Evolutionary conservation across 106 monocot species (phyloP), one percentile per base, ranked within the genome.

Genomic region (Iris macrosiphon): DNA sequence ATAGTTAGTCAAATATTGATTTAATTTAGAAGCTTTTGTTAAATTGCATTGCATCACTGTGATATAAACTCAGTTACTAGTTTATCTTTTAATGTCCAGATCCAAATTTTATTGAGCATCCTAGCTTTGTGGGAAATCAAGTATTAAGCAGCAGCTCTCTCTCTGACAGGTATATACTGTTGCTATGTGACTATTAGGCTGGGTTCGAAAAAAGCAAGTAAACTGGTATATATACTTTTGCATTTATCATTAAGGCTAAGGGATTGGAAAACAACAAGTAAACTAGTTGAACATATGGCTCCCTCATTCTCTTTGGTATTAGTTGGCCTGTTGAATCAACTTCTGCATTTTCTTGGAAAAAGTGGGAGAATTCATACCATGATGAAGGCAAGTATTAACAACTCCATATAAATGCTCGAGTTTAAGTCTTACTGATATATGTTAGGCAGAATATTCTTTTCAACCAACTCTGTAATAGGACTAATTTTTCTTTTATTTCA

Each of bases 281-380:
- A 72, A 31, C 45, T 83, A 45, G 59, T 87, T 74, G 87, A 87
- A 64, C 12, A 72, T 19, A 61, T 87, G 76, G 92, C 86, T 29
- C 63, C 66, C 16, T 67, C 77, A 54, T 60, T 79, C 55, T 61
- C 82, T 15, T 64, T 67, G 25, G 13, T 69, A 48, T 92, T 87
- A 40, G 43, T 87, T 59, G 92, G 87, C 25, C 39, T 67, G 38
- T 52, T 79, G 40, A 92, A 87, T 68, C 82, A 87, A 30, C 19
- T 86, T 28, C 28, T 92, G 31, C 73, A 59, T 57, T 82, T 87
- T 62, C 75, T 92, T 71, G 92, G 92, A 27, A 87, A 83, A 73
- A 71, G 64, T 74, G 92, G 92, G 51, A 92, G 71, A 57, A 62
- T 82, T 40, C 87, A 92, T 30, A 63, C 48, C 59, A 87, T 92